Evolutionary conservation across 1,284 basidiomycete genomes (phyloP).

Genomic region (Cystobasidium pallidum): DNA sequence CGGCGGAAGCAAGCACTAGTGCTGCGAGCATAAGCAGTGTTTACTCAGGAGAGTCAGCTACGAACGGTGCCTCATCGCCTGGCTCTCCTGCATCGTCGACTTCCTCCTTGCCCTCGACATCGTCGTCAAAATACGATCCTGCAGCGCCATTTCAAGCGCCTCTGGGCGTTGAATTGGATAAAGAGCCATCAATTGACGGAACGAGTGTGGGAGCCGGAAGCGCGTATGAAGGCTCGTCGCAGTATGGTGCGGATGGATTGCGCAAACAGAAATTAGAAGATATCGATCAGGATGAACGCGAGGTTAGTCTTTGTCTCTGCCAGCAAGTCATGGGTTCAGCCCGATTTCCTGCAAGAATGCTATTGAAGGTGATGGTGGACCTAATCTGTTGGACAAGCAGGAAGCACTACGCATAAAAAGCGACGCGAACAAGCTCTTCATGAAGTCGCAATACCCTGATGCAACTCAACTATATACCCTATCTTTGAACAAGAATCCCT

Average conservation of each 20-base stretch:
- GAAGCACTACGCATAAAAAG: slow-evolving; percentile 64
- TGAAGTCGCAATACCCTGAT: slow-evolving; percentile 49
- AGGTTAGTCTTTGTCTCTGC: slow-evolving; percentile 2
- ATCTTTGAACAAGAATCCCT: slow-evolving; percentile 54
- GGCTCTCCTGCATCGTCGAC: slow-evolving; percentile 31
- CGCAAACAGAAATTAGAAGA: slow-evolving; percentile 41
- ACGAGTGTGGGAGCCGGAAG: slow-evolving; percentile 49
- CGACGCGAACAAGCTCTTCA: slow-evolving; percentile 84
- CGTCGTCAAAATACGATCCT: slow-evolving; percentile 33
- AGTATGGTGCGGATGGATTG: slow-evolving; percentile 18
- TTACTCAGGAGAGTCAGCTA: neutral
- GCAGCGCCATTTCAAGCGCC: slow-evolving; percentile 46
- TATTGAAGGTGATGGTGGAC: too few relatives aligned
- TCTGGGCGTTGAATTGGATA: slow-evolving; percentile 48
- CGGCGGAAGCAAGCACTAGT: slow-evolving; percentile 11
- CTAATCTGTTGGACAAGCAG: too few relatives aligned
- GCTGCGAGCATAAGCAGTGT: slow-evolving; percentile 37
- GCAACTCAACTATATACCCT: slow-evolving; percentile 54
- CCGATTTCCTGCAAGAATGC: too few relatives aligned
- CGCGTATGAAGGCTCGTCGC: slow-evolving; percentile 36
- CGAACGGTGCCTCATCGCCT: slow-evolving; percentile 22
- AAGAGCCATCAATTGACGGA: slow-evolving; percentile 51
- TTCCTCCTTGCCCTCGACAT: slow-evolving; percentile 28
- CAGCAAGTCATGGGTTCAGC: neutral
- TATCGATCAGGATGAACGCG: slow-evolving; percentile 43